A percentile compares a stretch with the other conserved stretches of the same genome.
phyloP scores from a whole-genome alignment of 2,329 filamentous ascomycete species.

The Huntiella savannae region DNA sequence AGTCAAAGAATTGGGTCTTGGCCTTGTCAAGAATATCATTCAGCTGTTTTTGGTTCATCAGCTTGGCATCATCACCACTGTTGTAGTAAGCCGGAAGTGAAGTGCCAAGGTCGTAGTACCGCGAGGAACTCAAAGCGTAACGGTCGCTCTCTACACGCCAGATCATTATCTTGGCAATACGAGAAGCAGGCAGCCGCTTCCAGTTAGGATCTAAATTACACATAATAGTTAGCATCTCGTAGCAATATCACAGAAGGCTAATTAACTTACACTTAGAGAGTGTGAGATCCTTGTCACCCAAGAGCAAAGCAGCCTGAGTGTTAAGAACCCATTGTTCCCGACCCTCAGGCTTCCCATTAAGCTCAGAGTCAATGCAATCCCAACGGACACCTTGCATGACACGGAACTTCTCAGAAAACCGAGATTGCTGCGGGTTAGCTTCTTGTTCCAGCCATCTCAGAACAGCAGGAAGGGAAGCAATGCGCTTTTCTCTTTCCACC shows the following conservation, averaged over 20 bases:
- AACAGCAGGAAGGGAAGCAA: conserved; percentile 39
- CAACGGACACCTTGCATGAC: conserved; percentile 41
- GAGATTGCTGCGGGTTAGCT: conserved; percentile 29
- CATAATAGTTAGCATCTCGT: background rate
- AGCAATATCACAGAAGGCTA: background rate
- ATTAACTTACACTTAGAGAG: conserved; percentile 36
- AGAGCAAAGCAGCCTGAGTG: conserved; percentile 40
- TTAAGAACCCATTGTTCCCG: conserved; percentile 49
- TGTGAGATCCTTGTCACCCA: conserved; percentile 44
- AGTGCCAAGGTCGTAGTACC: conserved; percentile 32
- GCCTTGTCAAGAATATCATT: conserved; percentile 30
- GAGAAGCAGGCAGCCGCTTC: conserved; percentile 34
- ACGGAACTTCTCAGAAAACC: conserved; percentile 34
- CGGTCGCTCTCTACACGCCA: conserved; percentile 39
- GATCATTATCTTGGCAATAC: conserved; percentile 36
- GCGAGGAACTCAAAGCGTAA: conserved; percentile 33
- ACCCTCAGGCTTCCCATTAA: conserved; percentile 34
- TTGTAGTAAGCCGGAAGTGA: conserved; percentile 34
- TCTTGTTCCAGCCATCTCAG: conserved; percentile 40
- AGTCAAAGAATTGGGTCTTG: conserved; percentile 33
- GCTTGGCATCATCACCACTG: conserved; percentile 23
- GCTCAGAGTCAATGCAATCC: conserved; percentile 38
- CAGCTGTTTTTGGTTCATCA: conserved; percentile 24
- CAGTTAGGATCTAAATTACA: conserved; percentile 33
- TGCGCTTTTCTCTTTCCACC: conserved; percentile 29